phyloP scores from a whole-genome alignment of 129 eudicot genomes.

The Flaveria robusta region DNA sequence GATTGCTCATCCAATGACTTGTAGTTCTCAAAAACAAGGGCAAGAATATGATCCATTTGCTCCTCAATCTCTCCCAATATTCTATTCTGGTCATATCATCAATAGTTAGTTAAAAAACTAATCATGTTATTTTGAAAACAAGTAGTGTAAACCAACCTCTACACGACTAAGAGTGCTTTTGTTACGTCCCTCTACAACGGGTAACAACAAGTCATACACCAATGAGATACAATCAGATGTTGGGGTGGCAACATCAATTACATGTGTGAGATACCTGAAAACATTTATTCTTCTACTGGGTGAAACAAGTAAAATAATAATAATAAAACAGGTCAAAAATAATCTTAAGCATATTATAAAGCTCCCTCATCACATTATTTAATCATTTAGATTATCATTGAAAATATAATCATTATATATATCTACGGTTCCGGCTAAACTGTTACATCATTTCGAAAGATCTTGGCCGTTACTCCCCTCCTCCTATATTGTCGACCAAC shows the following conservation, averaged over 20 bases:
- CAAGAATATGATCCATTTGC: constrained; percentile 63
- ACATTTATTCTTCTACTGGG: too few relatives aligned
- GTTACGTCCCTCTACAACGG: constrained; percentile 56
- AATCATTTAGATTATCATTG: too few relatives aligned
- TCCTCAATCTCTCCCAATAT: constrained; percentile 76
- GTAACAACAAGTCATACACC: constrained; percentile 60
- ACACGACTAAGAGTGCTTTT: constrained; percentile 72
- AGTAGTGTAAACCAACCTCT: constrained; percentile 50
- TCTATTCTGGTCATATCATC: constrained; percentile 59
- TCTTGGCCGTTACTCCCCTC: too few relatives aligned
- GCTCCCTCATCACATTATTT: too few relatives aligned
- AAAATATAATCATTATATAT: too few relatives aligned
- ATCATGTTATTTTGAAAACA: constrained; percentile 12
- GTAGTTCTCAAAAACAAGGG: constrained; percentile 72
- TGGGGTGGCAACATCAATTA: constrained; percentile 93
- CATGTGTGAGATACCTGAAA: constrained; percentile 67
- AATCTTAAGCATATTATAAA: too few relatives aligned
- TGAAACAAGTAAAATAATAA: too few relatives aligned
- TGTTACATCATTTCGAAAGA: too few relatives aligned
- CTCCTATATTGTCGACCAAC: too few relatives aligned
- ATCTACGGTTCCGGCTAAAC: too few relatives aligned
- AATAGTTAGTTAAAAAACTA: neutral
- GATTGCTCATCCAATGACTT: constrained; percentile 72
- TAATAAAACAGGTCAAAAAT: too few relatives aligned
- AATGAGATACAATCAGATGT: constrained; percentile 76